Conservation (phyloP, 1,284 basidiomycete genomes). For the Marasmius tenuissimus region DNA sequence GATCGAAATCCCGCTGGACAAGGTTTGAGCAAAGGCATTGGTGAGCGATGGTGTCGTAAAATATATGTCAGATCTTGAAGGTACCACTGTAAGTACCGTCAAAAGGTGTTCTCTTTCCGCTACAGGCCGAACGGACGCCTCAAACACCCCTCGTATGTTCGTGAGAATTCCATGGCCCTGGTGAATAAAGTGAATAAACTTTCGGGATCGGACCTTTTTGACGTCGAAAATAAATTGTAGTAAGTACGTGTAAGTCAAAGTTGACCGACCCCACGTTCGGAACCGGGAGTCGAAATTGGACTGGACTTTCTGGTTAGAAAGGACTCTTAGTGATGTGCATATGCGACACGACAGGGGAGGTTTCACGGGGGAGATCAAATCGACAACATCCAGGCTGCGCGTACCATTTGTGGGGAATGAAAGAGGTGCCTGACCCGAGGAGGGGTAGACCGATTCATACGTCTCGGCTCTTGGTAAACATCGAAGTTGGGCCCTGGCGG, state of each 20-base stretch:
- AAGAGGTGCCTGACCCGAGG: too few relatives aligned
- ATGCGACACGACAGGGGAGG: too few relatives aligned
- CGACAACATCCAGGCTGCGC: too few relatives aligned
- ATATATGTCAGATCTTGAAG: not conserved
- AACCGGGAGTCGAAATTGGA: not conserved
- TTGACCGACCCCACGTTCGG: not conserved
- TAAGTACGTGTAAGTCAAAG: not conserved
- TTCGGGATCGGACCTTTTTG: not conserved
- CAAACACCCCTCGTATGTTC: not conserved
- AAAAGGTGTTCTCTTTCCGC: not conserved
- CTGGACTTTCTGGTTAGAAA: not conserved
- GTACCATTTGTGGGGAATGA: too few relatives aligned
- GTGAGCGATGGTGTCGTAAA: not conserved
- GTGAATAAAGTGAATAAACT: not conserved
- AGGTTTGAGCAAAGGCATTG: not conserved
- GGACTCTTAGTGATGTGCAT: not conserved
- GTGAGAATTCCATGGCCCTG: not conserved
- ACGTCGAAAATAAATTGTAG: not conserved
- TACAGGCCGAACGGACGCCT: not conserved
- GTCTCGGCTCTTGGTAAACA: too few relatives aligned
- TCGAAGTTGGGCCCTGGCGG: too few relatives aligned
- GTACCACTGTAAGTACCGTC: not conserved
- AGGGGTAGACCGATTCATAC: too few relatives aligned
- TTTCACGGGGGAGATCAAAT: too few relatives aligned
- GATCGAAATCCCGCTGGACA: not conserved